These are phyloP conservation scores for Rhodamnia argentea DNA, from an alignment of 345 rosid species.

Conservation along the genomic window DNA sequence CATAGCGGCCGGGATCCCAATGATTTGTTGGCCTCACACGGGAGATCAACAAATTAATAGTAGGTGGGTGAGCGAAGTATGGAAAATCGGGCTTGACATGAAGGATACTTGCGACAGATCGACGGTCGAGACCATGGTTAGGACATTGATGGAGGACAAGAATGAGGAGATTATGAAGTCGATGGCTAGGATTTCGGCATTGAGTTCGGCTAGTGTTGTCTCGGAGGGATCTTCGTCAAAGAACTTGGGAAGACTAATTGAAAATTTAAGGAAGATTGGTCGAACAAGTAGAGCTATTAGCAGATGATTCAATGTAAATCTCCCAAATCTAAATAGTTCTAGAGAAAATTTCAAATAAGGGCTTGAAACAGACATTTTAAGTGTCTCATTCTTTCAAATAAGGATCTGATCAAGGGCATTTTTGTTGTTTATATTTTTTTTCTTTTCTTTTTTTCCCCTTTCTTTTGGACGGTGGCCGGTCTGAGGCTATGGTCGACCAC, in stretches of 20 bases:
- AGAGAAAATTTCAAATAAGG: too few species aligned
- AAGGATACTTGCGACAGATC: not conserved
- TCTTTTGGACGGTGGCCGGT: too few species aligned
- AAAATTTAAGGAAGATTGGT: not conserved
- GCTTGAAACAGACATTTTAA: too few species aligned
- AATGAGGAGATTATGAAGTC: not conserved
- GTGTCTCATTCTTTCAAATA: too few species aligned
- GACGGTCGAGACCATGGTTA: not conserved
- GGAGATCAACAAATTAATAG: not conserved
- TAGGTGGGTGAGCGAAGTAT: not conserved
- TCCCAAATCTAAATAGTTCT: not conserved
- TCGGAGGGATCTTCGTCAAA: not conserved
- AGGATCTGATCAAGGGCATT: too few species aligned
- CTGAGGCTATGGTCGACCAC: too few species aligned
- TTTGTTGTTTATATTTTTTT: too few species aligned
- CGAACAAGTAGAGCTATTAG: not conserved
- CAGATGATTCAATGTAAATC: not conserved
- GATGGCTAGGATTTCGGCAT: not conserved
- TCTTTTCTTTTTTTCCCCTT: too few species aligned
- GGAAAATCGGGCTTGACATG: not conserved
- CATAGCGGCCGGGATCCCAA: not conserved
- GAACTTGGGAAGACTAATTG: not conserved
- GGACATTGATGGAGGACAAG: not conserved
- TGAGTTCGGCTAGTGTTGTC: not conserved
- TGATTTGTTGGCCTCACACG: not conserved